Evolutionary conservation across 441 rosid genomes (phyloP).

Genomic region (Sinapis alba): DNA sequence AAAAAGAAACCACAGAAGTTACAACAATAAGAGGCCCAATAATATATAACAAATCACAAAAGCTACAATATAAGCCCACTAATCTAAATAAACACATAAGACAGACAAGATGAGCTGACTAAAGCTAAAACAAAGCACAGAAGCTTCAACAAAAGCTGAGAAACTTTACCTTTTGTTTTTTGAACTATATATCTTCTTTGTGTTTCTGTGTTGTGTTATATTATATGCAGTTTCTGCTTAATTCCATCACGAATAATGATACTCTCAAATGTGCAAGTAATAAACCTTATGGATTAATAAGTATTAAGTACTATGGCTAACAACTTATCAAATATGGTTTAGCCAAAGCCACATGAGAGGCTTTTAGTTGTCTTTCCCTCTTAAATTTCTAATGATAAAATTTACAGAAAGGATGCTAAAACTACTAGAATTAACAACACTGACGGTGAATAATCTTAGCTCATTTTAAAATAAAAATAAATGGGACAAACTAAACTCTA

Average conservation of each 20-base stretch:
- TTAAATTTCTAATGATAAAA: neutral
- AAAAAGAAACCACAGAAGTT: no score
- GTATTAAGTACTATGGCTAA: slow-evolving; percentile 5
- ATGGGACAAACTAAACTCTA: slow-evolving; percentile 24
- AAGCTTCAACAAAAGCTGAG: neutral
- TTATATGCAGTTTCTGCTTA: neutral
- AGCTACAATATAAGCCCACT: neutral
- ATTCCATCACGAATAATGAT: neutral
- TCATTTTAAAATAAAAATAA: neutral
- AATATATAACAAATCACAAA: no score
- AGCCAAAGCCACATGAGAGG: slow-evolving; percentile 20
- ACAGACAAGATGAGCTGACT: neutral
- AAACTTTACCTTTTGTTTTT: neutral
- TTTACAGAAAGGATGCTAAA: slow-evolving; percentile 33
- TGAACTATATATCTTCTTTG: neutral
- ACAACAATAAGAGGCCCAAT: no score
- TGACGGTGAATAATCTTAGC: slow-evolving; percentile 20
- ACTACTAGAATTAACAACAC: slow-evolving; percentile 36
- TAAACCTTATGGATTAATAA: slow-evolving; percentile 1
- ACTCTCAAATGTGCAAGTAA: neutral
- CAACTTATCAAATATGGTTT: neutral
- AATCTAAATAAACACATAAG: neutral
- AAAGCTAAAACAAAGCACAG: neutral
- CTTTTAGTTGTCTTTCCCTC: neutral
- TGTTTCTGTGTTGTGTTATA: neutral